Base-by-base conservation (phyloP, 2,329 filamentous ascomycete species). In the Aspergillus cejpii region DNA sequence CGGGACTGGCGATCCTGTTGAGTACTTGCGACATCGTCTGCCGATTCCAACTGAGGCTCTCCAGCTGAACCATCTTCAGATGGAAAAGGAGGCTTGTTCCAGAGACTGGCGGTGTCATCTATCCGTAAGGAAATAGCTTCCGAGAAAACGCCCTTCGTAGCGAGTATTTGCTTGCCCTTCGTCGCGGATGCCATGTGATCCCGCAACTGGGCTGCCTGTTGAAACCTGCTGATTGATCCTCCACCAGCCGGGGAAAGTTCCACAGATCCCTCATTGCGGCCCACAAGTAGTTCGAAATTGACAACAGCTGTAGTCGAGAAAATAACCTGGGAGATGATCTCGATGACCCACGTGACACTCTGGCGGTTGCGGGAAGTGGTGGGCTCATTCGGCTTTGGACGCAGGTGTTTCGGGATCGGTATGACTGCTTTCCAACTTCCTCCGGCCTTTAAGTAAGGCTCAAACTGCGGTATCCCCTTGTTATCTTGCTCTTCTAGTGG, bases 381-480 rank as follows among this genome's bases (percentile, higher is more conserved):
- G 8, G 39, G 15, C 19, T 45, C 34, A 74, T 42, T 65, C 67
- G 33, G 29, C 63, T 72, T 78, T 61, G 84, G 79, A 38, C 87
- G 77, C 48, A 92, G 84, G 51, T 83, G 74, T 43, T 91, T 84
- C 0, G 91, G 91, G 0, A 98, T 83, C 4, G 80, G 75, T 52
- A 98, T 77, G 60, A 83, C 80, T 46, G 87, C 85, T 57, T 82
- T 80, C 85, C 90, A 98, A 37, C 78, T 81, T 5, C 88, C 90
- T 23, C 90, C 92, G 6, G 92, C 90, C 73, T 97, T 97, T 62
- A 98, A 78, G 73, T 95, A 91, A 37, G 92, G 91, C 69, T 98
- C 92, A 60, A 92, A 98, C 58, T 94, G 86, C 12, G 92, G 92
- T 1, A 84, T 77, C 37, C 87, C 87, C 70, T 89, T 83, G 41